phyloP scores from a whole-genome alignment of 169 alveolate genomes.

The Plasmodium adleri region DNA sequence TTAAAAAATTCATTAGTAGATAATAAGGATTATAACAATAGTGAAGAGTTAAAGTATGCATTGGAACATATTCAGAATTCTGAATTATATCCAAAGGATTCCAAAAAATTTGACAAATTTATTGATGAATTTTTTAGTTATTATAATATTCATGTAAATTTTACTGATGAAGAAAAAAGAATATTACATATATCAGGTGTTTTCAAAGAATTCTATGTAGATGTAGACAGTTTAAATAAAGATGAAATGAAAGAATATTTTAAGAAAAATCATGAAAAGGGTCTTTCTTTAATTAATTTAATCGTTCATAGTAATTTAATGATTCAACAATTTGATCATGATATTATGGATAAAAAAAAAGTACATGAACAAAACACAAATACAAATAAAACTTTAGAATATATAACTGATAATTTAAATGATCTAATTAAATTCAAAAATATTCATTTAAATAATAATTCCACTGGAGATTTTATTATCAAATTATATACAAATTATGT shows the following conservation, averaged over 20 bases:
- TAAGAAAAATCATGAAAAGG: conserved; percentile 8
- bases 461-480: conserved; percentile 35
- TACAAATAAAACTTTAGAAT: conserved; percentile 10
- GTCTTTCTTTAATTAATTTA: conserved; percentile 45
- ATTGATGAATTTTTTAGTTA: conserved; percentile 21
- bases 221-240: conserved; percentile 11
- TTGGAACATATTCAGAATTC: conserved; percentile 18
- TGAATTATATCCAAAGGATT: conserved; percentile 18
- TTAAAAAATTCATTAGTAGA: conserved; percentile 40
- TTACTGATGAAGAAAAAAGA: conserved; percentile 36
- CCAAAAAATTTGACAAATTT: conserved; percentile 39
- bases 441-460: conserved; percentile 24
- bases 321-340: conserved; percentile 16
- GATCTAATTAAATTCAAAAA: conserved; percentile 26
- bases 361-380: not conserved
- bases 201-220: conserved; percentile 31
- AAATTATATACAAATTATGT: conserved; percentile 32
- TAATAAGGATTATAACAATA: conserved; percentile 29
- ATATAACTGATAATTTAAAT: conserved; percentile 6
- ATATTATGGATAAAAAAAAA: not conserved
- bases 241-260: conserved; percentile 24
- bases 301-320: conserved; percentile 34
- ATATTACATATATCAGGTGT: conserved; percentile 53
- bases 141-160: conserved; percentile 10
- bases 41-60: conserved; percentile 28